Base-by-base conservation (phyloP, 805 yeast genomes). In the Scheffersomyces amazonensis region DNA sequence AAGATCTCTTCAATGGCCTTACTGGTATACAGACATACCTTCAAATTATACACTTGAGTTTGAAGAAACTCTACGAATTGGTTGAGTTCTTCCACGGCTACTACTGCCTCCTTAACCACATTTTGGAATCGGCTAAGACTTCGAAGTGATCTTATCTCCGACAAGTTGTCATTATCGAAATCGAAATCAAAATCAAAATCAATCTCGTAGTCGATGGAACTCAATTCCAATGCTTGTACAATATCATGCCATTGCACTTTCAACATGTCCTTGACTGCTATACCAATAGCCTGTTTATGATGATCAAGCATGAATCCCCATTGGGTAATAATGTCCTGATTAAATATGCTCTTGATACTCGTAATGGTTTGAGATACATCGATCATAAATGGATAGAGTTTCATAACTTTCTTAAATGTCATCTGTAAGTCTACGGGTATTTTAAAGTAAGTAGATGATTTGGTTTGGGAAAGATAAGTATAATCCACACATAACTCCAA, bases 311-410 rank as follows among this genome's bases (percentile, higher is more conserved):
- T 50, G 19, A 71, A 52, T 1, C 65, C 68, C 12, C 70, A 60
- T 13, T 70, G 74, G 4, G 63, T 62, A 0, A 5, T 58, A 50
- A 0, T 56, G 66, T n/a, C 69, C 48, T 0, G 52, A 4, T 27
- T 17, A 12, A 66, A 41, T 0, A 68, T 42, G 2, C 54, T 44
- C 34, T 64, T 53, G 36, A 81, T 62, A 1, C 70, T 58, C 6
- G 55, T 53, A 3, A 83, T 36, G 6, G 78, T 70, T 40, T 84
- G 90, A 4, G 60, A 54, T 6, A 87, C 43, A 8, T 72, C 63
- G 3, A 71, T 60, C 0, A 85, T 82, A 44, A 72, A 71, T 0
- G 90, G 87, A 35, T 79, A 73, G 0, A 83, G 50, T 21, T 68
- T 61, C 39, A 75, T 66, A 2, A 81, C 65, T 21, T 68, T 72